phyloP scores from a whole-genome alignment of 2,329 filamentous ascomycete species.

The Hymenoscyphus salicellus region DNA sequence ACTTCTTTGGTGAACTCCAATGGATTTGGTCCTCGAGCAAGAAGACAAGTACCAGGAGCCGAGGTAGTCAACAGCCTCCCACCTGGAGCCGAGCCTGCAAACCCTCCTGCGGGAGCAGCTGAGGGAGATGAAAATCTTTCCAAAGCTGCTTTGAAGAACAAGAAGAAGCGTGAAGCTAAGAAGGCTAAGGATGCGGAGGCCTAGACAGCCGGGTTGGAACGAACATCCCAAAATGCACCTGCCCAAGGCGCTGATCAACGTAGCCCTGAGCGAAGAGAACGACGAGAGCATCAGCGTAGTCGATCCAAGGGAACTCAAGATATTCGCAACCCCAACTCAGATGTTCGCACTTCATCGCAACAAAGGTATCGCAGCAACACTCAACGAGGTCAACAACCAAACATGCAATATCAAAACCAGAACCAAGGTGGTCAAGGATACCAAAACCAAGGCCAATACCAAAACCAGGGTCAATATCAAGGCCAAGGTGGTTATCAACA shows the following conservation, averaged over 20 bases:
- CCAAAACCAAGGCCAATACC: slow-evolving; percentile 8
- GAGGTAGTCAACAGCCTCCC: slow-evolving; percentile 65
- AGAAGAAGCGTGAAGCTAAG: slow-evolving; percentile 95
- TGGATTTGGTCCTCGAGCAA: slow-evolving; percentile 67
- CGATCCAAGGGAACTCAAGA: slow-evolving; percentile 47
- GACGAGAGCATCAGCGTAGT: slow-evolving; percentile 50
- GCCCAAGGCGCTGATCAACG: slow-evolving; percentile 46
- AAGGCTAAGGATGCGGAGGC: slow-evolving; percentile 79
- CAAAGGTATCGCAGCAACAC: slow-evolving; percentile 53
- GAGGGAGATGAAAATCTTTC: slow-evolving; percentile 68
- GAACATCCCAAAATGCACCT: slow-evolving; percentile 35
- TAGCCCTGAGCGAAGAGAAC: slow-evolving; percentile 59
- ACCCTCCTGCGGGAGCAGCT: slow-evolving; percentile 52
- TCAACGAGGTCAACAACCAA: slow-evolving; percentile 31
- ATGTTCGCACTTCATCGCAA: slow-evolving; percentile 43
- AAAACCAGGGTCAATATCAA: slow-evolving; percentile 20
- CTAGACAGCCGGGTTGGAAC: slow-evolving; percentile 47
- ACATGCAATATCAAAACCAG: slow-evolving; percentile 6
- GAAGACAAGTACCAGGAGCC: slow-evolving; percentile 82
- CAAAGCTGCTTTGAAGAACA: slow-evolving; percentile 89
- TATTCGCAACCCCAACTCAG: slow-evolving; percentile 40
- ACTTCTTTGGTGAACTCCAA: slow-evolving; percentile 63
- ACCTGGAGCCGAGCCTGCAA: slow-evolving; percentile 65
- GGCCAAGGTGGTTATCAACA: background rate
- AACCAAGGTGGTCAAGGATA: slow-evolving; percentile 28